A percentile compares a stretch with the other conserved stretches of the same genome.
Evolutionary conservation across 1,284 basidiomycete genomes (phyloP).

Genomic region (Cryptococcus sp.): DNA sequence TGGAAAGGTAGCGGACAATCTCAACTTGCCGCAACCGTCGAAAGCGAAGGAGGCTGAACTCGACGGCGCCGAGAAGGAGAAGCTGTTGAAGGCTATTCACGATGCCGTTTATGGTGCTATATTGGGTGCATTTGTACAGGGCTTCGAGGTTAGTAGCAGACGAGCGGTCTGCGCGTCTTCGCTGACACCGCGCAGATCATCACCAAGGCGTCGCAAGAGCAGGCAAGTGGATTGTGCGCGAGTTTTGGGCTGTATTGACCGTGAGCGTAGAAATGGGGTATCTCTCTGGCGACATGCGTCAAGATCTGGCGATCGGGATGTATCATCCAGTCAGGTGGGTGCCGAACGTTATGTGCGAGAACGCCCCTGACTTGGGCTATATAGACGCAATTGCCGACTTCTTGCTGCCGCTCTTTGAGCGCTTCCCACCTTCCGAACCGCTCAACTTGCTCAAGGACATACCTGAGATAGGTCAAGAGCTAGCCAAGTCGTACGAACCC

Average conservation of each 20-base stretch:
- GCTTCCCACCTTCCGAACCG: constrained; percentile 26
- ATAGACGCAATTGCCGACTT: constrained; percentile 39
- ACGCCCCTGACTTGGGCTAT: background rate
- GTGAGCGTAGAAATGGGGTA: constrained; percentile 33
- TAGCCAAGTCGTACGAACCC: constrained; percentile 31
- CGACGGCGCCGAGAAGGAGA: constrained; percentile 15
- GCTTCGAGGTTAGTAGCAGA: constrained; percentile 31
- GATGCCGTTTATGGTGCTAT: constrained; percentile 39
- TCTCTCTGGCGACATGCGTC: constrained; percentile 34
- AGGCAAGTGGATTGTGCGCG: constrained; percentile 15
- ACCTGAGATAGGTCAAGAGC: constrained; percentile 37
- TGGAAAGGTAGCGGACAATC: constrained; percentile 26
- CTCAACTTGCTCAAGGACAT: constrained; percentile 34
- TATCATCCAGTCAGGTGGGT: constrained; percentile 40
- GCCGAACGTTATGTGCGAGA: background rate
- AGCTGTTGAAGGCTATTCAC: constrained; percentile 31
- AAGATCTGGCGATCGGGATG: constrained; percentile 46
- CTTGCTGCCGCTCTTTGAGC: constrained; percentile 34
- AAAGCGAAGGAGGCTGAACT: constrained; percentile 12
- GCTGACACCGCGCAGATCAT: constrained; percentile 29
- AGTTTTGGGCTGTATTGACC: background rate
- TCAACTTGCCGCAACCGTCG: constrained; percentile 29
- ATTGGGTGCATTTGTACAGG: constrained; percentile 43
- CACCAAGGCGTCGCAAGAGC: constrained; percentile 38
- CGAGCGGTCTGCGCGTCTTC: background rate